Evolutionary conservation across 2,329 filamentous ascomycete species (phyloP), one percentile per base, ranked within the genome.

Genomic region (Arthrinium puccinioides): DNA sequence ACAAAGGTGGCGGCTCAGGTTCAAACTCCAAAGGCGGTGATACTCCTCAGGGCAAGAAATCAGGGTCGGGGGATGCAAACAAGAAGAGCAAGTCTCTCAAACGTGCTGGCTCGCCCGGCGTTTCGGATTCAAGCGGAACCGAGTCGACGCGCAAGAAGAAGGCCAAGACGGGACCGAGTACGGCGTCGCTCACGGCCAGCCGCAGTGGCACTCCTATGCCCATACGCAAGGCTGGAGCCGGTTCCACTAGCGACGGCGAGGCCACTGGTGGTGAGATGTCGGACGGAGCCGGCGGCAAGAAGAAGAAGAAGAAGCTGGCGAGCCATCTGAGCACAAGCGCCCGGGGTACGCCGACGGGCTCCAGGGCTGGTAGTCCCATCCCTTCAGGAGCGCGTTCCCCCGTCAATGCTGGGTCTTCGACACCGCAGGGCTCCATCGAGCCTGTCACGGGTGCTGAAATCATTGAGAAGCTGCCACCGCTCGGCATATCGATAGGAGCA

Each of bases 101-200:
- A 65, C 81, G 90, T 21, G 75, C 86, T 21, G 87, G 88, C 14
- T 95, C 88, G 13, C 87, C 89, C 4, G 84, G 89, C 46, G 72
- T 85, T 21, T 96, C 88, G 2, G 90, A 97, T 56, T 87, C 87
- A 9, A 94, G 87, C 56, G 90, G 87, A 37, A 94, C 89, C 49
- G 90, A 97, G 57, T 90, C 86, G 1, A 78, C 81, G 18, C 82
- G 84, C 47, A 88, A 74, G 56, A 77, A 84, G 55, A 85, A 82
- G 64, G 28, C 14, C 27, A 84, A 83, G 56, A 73, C 77, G 44
- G 61, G 62, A 2, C 42, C 47, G 11, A 42, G 39, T 5, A 59
- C 56, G 3, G 54, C 65, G 13, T 70, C 71, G 11, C 57, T 67
- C 3, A 66, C 65, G 37, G 62, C 62, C 9, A 79, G 76, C 41